These are phyloP conservation scores for Fennellomyces sp. DNA, from an alignment of 371 early-diverging fungal species.

Conservation along the genomic window DNA sequence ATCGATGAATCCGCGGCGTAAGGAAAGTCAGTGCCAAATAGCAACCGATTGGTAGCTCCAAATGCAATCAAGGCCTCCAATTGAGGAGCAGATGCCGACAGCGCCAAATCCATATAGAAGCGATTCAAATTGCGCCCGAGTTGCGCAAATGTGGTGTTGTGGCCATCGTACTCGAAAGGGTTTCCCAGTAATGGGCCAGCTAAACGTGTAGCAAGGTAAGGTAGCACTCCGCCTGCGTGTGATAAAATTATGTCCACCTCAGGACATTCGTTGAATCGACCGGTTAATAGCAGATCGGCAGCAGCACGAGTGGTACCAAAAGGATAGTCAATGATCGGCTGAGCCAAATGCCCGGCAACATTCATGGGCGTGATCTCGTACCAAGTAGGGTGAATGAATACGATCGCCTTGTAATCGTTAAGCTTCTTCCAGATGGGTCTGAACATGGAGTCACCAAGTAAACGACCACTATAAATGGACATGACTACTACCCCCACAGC, in stretches of 20 bases:
- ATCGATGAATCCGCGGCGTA: no score
- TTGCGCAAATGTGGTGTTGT: background rate
- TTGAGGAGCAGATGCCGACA: background rate
- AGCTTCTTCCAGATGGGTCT: constrained; percentile 16
- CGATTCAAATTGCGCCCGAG: background rate
- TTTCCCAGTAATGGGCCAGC: background rate
- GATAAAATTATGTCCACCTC: constrained; percentile 12
- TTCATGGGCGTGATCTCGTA: background rate
- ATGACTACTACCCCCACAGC: constrained; percentile 9
- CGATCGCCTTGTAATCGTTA: constrained; percentile 10
- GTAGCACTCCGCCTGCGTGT: background rate
- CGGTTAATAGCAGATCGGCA: constrained; percentile 8
- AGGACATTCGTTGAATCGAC: constrained; percentile 3
- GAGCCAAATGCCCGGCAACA: constrained; percentile 1
- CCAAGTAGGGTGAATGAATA: constrained; percentile 11
- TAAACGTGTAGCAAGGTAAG: background rate
- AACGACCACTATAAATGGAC: background rate
- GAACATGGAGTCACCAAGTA: constrained; percentile 8
- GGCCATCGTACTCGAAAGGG: background rate
- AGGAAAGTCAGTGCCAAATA: constrained; percentile 6
- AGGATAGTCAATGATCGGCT: constrained; percentile 12
- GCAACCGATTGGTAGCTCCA: background rate
- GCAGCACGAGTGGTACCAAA: constrained; percentile 15
- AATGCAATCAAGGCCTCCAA: constrained; percentile 5
- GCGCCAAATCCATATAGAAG: constrained; percentile 2